phyloP scores from a whole-genome alignment of 352 stramenopile genomes.

The Phytophthora brassicae region DNA sequence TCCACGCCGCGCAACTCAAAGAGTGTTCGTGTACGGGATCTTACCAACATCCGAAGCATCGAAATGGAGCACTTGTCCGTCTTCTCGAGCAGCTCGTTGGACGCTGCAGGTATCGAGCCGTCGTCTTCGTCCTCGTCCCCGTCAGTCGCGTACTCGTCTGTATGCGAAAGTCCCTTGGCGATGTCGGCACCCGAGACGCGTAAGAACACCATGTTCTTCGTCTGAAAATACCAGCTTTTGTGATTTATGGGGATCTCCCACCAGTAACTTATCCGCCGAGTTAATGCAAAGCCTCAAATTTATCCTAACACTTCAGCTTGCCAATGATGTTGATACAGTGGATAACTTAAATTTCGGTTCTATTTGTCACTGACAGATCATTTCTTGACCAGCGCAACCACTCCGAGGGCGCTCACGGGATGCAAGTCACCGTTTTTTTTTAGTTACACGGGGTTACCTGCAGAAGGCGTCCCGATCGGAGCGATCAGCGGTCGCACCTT shows the following conservation, averaged over 20 bases:
- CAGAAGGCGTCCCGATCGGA: too few species aligned
- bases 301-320: not conserved
- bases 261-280: constrained; percentile 27
- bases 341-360: too few species aligned
- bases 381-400: too few species aligned
- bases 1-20: constrained; percentile 23
- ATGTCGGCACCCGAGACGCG: constrained; percentile 19
- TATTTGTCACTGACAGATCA: too few species aligned
- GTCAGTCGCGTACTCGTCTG: constrained; percentile 65
- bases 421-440: too few species aligned
- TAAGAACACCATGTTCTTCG: constrained; percentile 62
- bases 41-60: constrained; percentile 25
- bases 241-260: constrained; percentile 14
- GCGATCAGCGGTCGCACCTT: too few species aligned
- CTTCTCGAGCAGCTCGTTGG: constrained; percentile 46
- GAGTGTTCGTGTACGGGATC: constrained; percentile 13
- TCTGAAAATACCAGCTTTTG: constrained; percentile 28
- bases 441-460: too few species aligned
- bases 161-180: constrained; percentile 53
- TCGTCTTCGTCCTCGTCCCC: constrained; percentile 47
- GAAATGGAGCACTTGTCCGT: constrained; percentile 50
- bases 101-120: constrained; percentile 36
- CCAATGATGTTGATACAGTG: too few species aligned
- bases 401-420: too few species aligned
- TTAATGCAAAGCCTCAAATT: too few species aligned